Conservation (phyloP, 441 rosid species). For the Populus hybrid region DNA sequence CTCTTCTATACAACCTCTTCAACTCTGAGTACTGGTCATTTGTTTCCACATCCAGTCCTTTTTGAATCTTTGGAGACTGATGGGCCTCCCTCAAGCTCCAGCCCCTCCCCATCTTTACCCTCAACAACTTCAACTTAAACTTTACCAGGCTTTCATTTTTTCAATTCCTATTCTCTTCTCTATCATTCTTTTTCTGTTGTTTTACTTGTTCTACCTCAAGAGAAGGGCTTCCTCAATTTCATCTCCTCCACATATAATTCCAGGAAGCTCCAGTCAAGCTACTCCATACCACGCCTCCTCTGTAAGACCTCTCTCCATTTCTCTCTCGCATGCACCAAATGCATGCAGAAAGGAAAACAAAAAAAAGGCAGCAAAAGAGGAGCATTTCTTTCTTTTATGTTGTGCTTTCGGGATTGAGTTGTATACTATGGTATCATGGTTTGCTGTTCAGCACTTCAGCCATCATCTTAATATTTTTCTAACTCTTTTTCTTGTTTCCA, state of each 20-base stretch:
- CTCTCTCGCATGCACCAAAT: neutral
- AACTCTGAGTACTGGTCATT: neutral
- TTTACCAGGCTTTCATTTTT: conserved; percentile 94
- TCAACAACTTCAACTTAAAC: conserved; percentile 82
- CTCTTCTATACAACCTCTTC: conserved; percentile 17
- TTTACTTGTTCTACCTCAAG: conserved; percentile 93
- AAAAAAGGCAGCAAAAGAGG: neutral
- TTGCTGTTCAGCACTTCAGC: neutral
- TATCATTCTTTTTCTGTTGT: conserved; percentile 75
- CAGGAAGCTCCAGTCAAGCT: conserved; percentile 42
- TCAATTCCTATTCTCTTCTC: conserved; percentile 94
- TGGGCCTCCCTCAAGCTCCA: conserved; percentile 67
- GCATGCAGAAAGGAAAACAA: neutral
- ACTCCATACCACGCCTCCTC: conserved; percentile 33
- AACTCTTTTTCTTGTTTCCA: neutral
- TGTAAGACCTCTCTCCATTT: conserved; percentile 35
- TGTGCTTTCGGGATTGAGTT: neutral
- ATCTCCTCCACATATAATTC: conserved; percentile 42
- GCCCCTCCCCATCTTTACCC: conserved; percentile 70
- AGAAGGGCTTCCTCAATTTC: conserved; percentile 75
- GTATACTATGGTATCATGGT: neutral
- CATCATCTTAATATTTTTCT: neutral
- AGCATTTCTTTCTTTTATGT: neutral
- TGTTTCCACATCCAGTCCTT: neutral
- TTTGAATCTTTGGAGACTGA: conserved; percentile 19